Percentiles rank a stretch among this genome's conserved stretches.
phyloP scores from a whole-genome alignment of 129 eudicot genomes.

The Lactuca sativa region DNA sequence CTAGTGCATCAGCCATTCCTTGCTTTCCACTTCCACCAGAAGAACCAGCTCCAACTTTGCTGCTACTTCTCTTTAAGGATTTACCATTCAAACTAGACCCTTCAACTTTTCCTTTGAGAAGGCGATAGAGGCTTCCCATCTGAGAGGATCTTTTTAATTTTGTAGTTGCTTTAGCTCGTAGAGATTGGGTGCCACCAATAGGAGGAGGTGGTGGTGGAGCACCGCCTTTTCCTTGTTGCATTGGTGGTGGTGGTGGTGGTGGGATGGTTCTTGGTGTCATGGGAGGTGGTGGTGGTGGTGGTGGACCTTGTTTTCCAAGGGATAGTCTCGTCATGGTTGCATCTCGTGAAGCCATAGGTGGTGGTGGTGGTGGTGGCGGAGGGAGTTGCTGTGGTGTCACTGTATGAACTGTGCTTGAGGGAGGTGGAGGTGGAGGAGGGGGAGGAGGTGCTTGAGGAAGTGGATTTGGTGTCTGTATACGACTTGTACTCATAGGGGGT shows the following conservation, averaged over 20 bases:
- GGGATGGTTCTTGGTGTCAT: constrained; percentile 26
- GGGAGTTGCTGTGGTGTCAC: constrained; percentile 22
- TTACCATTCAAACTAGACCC: constrained; percentile 56
- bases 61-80: constrained; percentile 40
- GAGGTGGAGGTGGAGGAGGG: constrained; percentile 42
- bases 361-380: constrained; percentile 41
- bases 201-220: constrained; percentile 79
- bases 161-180: constrained; percentile 51
- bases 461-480: constrained; percentile 26
- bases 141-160: constrained; percentile 77
- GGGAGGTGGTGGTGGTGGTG: constrained; percentile 43
- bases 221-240: constrained; percentile 31
- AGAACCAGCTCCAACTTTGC: constrained; percentile 43
- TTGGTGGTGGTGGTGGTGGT: constrained; percentile 35
- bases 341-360: constrained; percentile 12
- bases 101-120: constrained; percentile 83
- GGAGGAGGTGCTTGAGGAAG: constrained; percentile 41
- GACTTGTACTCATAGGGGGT: constrained; percentile 13
- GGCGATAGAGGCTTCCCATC: constrained; percentile 72
- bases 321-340: neutral
- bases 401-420: constrained; percentile 1
- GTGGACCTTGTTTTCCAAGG: neutral
- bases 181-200: constrained; percentile 33
- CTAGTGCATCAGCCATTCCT: constrained; percentile 88
- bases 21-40: constrained; percentile 53